Conservation (phyloP, 1,284 basidiomycete genomes). For the Neolentinus lepideus region DNA sequence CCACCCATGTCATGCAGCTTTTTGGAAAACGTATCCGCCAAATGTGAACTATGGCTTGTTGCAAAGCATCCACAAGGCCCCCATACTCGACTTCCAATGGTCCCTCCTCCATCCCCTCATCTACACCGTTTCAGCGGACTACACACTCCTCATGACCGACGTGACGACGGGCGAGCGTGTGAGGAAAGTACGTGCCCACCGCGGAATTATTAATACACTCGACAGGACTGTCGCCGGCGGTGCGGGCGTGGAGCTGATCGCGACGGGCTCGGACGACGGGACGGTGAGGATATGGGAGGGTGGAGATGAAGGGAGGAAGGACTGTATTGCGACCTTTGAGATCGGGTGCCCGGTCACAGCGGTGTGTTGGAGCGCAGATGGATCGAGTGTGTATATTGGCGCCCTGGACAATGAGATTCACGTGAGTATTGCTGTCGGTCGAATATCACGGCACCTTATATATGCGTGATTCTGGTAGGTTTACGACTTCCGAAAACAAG, state of each 20-base stretch:
- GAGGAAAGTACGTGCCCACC: constrained; percentile 75
- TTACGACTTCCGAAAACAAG: constrained; percentile 79
- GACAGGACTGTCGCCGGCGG: constrained; percentile 78
- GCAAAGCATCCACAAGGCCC: constrained; percentile 68
- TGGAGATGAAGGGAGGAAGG: constrained; percentile 67
- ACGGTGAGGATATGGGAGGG: constrained; percentile 86
- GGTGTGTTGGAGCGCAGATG: constrained; percentile 88
- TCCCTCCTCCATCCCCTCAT: constrained; percentile 64
- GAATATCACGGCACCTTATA: background rate
- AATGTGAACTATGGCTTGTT: constrained; percentile 79
- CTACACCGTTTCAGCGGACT: constrained; percentile 82
- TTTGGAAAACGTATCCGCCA: constrained; percentile 78
- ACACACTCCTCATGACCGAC: constrained; percentile 69
- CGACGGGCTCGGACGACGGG: constrained; percentile 85
- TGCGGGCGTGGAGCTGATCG: constrained; percentile 75
- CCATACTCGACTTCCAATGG: constrained; percentile 78
- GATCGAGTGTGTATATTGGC: constrained; percentile 79
- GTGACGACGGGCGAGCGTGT: constrained; percentile 71
- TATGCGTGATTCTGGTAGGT: constrained; percentile 40
- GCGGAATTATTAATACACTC: constrained; percentile 84
- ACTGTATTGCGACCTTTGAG: constrained; percentile 73
- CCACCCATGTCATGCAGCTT: constrained; percentile 32
- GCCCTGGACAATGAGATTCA: constrained; percentile 93
- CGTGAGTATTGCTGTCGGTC: constrained; percentile 38
- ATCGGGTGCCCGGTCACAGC: constrained; percentile 87